Conservation (phyloP, 2,329 filamentous ascomycete genomes). For the Dactylellina sp. region DNA sequence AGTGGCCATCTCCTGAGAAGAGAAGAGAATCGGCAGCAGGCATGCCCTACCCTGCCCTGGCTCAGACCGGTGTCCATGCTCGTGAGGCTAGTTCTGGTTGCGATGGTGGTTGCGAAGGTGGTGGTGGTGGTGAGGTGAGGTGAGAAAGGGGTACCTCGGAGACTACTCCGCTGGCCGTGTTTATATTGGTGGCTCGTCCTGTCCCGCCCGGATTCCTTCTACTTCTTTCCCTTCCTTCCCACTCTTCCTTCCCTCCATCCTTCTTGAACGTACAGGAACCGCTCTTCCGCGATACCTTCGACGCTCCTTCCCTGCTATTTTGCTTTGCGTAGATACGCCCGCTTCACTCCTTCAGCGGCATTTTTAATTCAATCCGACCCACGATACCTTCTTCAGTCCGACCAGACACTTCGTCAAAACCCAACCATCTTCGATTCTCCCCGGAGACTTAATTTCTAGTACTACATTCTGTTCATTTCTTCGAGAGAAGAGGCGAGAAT, state of each 20-base stretch:
- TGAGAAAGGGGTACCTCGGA: conserved; percentile 8
- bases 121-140: neutral
- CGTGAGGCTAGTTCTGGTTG: neutral
- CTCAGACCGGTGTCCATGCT: neutral
- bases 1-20: conserved; percentile 2
- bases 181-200: conserved; percentile 21
- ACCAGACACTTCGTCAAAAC: conserved; percentile 7
- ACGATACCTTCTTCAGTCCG: conserved; percentile 34
- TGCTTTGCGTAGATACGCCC: conserved; percentile 45
- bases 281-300: conserved; percentile 44
- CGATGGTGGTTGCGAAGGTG: neutral
- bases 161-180: neutral
- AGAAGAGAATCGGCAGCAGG: neutral
- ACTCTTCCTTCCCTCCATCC: conserved; percentile 12
- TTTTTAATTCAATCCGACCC: conserved; percentile 41
- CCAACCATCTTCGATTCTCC: conserved; percentile 19
- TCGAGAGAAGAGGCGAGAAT: conserved; percentile 27
- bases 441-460: conserved; percentile 44
- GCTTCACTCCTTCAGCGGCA: conserved; percentile 57
- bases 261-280: conserved; percentile 47
- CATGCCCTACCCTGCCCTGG: neutral
- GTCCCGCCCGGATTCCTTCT: neutral
- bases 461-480: conserved; percentile 34
- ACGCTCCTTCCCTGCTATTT: conserved; percentile 57
- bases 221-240: conserved; percentile 15